Conservation (phyloP, 1,139 yeast genomes). For the Saccharomyces hybrid region DNA sequence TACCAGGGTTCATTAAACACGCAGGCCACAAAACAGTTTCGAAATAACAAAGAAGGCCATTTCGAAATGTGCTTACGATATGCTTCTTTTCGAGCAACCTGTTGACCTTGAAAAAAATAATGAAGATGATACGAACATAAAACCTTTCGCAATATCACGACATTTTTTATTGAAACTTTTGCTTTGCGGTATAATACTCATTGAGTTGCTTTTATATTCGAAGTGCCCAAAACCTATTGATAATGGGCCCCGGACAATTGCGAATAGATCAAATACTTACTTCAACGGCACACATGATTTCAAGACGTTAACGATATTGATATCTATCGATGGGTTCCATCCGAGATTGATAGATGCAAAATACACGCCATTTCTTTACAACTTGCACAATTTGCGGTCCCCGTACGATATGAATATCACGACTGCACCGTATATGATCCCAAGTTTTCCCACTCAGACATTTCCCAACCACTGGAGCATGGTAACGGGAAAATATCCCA, state of each 20-base stretch:
- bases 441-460: slow-evolving; percentile 83
- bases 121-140: neutral
- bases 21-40: neutral
- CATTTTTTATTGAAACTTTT: neutral
- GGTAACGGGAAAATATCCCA: slow-evolving; percentile 78
- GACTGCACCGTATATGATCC: slow-evolving; percentile 61
- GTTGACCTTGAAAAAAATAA: neutral
- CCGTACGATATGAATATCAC: slow-evolving; percentile 53
- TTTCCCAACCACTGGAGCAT: slow-evolving; percentile 91
- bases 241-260: neutral
- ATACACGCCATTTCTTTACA: slow-evolving; percentile 64
- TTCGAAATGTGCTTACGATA: neutral
- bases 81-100: neutral
- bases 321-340: slow-evolving; percentile 84
- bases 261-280: neutral
- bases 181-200: neutral
- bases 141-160: neutral
- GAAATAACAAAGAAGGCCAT: neutral
- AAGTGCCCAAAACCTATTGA: neutral
- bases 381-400: slow-evolving; percentile 30
- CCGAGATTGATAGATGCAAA: slow-evolving; percentile 73
- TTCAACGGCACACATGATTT: slow-evolving; percentile 65
- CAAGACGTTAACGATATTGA: slow-evolving; percentile 67
- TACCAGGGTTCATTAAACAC: neutral
- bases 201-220: neutral